phyloP scores from a whole-genome alignment of 805 yeast species.

The Candida sphagnicola region DNA sequence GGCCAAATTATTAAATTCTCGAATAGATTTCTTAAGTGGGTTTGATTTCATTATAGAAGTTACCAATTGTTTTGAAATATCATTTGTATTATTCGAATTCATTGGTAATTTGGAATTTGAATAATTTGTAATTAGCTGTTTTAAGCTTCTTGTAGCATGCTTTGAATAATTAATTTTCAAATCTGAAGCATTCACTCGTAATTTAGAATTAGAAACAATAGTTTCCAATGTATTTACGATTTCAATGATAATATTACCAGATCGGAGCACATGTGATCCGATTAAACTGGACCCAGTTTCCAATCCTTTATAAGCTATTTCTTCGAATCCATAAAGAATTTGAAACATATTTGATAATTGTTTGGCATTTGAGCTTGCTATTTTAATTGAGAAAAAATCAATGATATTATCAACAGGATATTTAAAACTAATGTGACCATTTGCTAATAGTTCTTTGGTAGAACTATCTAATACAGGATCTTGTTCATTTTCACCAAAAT shows the following conservation, averaged over 20 bases:
- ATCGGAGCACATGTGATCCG: constrained; percentile 57
- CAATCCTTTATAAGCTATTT: constrained; percentile 60
- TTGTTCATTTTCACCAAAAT: constrained; percentile 8
- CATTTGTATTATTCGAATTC: constrained; percentile 11
- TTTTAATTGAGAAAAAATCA: constrained; percentile 64
- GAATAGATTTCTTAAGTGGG: constrained; percentile 5
- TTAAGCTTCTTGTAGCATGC: too few species aligned
- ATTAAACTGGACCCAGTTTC: constrained; percentile 60
- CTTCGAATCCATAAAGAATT: constrained; percentile 57
- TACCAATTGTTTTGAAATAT: constrained; percentile 9
- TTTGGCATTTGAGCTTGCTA: constrained; percentile 72
- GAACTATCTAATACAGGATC: constrained; percentile 15
- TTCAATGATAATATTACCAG: constrained; percentile 51
- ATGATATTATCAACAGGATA: constrained; percentile 26
- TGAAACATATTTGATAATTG: constrained; percentile 55
- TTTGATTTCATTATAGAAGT: neutral
- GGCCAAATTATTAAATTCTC: constrained; percentile 10
- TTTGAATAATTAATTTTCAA: too few species aligned
- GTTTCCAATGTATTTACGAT: constrained; percentile 38
- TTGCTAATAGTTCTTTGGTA: constrained; percentile 15
- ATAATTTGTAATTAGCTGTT: neutral
- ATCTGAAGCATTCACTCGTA: neutral
- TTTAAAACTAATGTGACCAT: constrained; percentile 15
- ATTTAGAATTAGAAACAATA: constrained; percentile 13
- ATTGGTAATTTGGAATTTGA: constrained; percentile 6